Conservation (phyloP, 2,329 filamentous ascomycete species). For the Fusarium coicis region DNA sequence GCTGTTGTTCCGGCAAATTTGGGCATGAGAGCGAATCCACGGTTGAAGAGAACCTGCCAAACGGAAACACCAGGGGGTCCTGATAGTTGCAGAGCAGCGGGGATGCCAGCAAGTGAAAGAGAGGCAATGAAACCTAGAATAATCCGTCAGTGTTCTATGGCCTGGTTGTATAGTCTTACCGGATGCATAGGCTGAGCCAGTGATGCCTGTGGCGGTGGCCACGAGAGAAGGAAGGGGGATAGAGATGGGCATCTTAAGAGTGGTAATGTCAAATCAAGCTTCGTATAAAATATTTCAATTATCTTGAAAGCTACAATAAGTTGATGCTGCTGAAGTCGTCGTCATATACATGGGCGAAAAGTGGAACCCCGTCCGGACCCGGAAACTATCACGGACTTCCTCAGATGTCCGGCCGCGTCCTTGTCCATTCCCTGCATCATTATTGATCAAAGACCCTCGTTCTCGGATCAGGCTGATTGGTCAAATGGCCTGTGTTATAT, state of each 20-base stretch:
- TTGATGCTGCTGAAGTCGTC: background rate
- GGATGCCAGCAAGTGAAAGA: constrained; percentile 51
- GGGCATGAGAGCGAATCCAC: constrained; percentile 53
- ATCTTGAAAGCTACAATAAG: background rate
- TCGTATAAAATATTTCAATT: background rate
- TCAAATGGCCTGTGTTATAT: background rate
- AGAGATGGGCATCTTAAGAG: constrained; percentile 20
- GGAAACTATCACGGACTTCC: constrained; percentile 37
- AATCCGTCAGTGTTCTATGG: background rate
- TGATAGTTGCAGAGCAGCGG: constrained; percentile 42
- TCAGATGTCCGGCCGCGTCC: constrained; percentile 33
- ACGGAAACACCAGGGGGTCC: constrained; percentile 47
- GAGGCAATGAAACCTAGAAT: constrained; percentile 50
- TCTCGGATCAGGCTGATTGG: constrained; percentile 19
- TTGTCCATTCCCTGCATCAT: background rate
- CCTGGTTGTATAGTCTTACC: constrained; percentile 38
- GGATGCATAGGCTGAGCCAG: constrained; percentile 52
- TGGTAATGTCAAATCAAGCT: background rate
- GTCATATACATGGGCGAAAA: constrained; percentile 13
- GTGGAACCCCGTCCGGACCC: constrained; percentile 28
- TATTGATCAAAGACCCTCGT: background rate
- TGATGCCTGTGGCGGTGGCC: constrained; percentile 52
- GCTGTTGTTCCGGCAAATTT: constrained; percentile 48
- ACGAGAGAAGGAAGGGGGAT: constrained; percentile 46
- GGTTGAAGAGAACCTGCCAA: constrained; percentile 53